Evolutionary conservation across 257 asterid species (phyloP).

Genomic region (Verbascum thapsus): DNA sequence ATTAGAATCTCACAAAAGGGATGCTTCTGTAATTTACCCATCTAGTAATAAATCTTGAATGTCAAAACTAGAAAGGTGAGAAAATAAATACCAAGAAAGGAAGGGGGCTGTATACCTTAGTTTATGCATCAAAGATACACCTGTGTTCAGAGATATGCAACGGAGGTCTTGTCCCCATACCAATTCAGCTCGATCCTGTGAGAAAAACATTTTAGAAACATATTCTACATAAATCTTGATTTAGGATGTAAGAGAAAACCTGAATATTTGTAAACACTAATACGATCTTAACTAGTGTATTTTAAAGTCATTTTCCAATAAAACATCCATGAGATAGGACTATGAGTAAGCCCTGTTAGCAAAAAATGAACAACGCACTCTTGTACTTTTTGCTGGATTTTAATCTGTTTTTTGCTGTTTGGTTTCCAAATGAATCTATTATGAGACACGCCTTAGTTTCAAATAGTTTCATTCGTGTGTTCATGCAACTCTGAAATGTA

Average conservation of each 20-base stretch:
- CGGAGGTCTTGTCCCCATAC: conserved; percentile 76
- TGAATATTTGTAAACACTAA: background rate
- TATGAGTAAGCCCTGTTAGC: too few species aligned
- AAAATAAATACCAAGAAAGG: background rate
- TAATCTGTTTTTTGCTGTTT: too few species aligned
- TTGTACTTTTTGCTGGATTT: too few species aligned
- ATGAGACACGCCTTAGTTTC: background rate
- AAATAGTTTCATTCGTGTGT: too few species aligned
- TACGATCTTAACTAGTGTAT: background rate
- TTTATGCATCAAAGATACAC: conserved; percentile 86
- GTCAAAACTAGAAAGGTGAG: background rate
- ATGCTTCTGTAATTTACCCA: too few species aligned
- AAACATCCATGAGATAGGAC: background rate
- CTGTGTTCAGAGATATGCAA: conserved; percentile 74
- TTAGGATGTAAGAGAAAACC: background rate
- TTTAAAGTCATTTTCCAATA: background rate
- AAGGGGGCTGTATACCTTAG: conserved; percentile 48
- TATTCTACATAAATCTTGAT: background rate
- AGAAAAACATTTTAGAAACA: conserved; percentile 24
- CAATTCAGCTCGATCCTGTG: conserved; percentile 62
- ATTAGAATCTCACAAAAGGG: too few species aligned
- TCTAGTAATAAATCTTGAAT: too few species aligned
- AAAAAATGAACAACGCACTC: too few species aligned
- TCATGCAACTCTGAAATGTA: too few species aligned
- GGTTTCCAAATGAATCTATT: background rate